A percentile compares a stretch with the other conserved stretches of the same genome.
phyloP scores from a whole-genome alignment of 257 asterid genomes.

The Ilex asprella region DNA sequence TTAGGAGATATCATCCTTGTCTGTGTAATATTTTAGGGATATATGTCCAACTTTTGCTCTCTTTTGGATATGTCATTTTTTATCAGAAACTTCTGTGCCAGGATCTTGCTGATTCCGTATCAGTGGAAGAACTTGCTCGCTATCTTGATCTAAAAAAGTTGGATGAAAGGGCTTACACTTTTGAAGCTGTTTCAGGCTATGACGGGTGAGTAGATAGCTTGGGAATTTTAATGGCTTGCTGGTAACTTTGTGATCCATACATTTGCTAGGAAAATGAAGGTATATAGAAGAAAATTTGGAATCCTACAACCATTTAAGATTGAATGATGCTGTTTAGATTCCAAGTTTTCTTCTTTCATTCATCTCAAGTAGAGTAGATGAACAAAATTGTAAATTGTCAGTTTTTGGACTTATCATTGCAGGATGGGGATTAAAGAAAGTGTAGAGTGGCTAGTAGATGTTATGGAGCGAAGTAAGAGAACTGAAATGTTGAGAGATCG shows the following conservation, averaged over 20 bases:
- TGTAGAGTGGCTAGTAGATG: slow-evolving; percentile 73
- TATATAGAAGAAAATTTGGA: too few species aligned
- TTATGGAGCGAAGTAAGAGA: slow-evolving; percentile 83
- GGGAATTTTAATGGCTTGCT: background rate
- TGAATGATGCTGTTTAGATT: too few species aligned
- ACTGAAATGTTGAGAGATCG: slow-evolving; percentile 61
- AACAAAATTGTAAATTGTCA: too few species aligned
- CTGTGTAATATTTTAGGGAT: too few species aligned
- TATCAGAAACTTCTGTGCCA: slow-evolving; percentile 11
- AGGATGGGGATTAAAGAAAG: slow-evolving; percentile 76
- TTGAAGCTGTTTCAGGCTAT: slow-evolving; percentile 61
- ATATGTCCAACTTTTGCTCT: too few species aligned
- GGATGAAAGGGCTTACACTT: slow-evolving; percentile 58
- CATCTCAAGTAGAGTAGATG: too few species aligned
- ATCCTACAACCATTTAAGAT: too few species aligned
- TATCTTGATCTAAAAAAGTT: slow-evolving; percentile 71
- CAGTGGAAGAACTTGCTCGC: slow-evolving; percentile 64
- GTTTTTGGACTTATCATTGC: slow-evolving; percentile 12
- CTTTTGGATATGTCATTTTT: too few species aligned
- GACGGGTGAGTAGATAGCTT: slow-evolving; percentile 46
- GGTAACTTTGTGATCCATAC: too few species aligned
- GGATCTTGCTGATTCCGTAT: slow-evolving; percentile 70
- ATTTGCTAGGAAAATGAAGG: too few species aligned
- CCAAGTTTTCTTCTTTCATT: too few species aligned
- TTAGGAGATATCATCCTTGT: too few species aligned